phyloP scores from a whole-genome alignment of 2,329 filamentous ascomycete genomes.

The Colletotrichum lupini region DNA sequence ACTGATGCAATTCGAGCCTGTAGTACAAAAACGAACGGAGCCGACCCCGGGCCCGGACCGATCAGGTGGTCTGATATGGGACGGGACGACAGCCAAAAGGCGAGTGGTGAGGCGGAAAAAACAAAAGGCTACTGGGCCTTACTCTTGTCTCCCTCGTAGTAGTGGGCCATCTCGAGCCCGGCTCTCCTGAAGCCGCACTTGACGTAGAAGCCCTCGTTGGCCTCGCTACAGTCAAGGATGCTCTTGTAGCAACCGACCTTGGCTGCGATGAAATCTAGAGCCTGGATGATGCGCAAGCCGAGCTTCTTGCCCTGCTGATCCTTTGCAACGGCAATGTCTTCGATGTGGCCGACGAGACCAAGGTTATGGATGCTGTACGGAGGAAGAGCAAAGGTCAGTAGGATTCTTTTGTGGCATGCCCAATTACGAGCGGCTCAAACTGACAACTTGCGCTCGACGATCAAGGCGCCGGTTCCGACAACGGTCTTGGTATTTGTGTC shows the following conservation, averaged over 20 bases:
- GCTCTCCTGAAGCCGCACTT: constrained; percentile 96
- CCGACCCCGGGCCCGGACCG: background rate
- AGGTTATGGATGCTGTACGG: constrained; percentile 77
- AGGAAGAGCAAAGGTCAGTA: constrained; percentile 35
- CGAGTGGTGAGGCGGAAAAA: constrained; percentile 6
- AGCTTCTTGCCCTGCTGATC: constrained; percentile 98
- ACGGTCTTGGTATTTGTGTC: constrained; percentile 73
- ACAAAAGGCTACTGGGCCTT: constrained; percentile 47
- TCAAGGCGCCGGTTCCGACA: constrained; percentile 90
- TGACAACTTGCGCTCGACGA: constrained; percentile 95
- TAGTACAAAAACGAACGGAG: background rate
- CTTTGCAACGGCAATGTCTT: constrained; percentile 95
- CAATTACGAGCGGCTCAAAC: constrained; percentile 44
- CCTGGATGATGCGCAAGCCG: constrained; percentile 91
- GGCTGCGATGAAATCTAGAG: constrained; percentile 87
- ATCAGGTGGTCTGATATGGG: background rate
- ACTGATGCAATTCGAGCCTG: constrained; percentile 9
- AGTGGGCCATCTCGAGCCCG: constrained; percentile 96
- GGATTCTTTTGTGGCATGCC: background rate
- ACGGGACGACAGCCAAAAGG: background rate
- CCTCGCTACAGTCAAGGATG: constrained; percentile 95
- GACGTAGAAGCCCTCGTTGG: constrained; percentile 97
- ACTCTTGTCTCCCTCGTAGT: constrained; percentile 74
- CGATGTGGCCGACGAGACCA: constrained; percentile 91
- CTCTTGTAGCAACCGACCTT: constrained; percentile 96